Conservation (phyloP, 2,329 filamentous ascomycete genomes). For the Blastomyces silverae region DNA sequence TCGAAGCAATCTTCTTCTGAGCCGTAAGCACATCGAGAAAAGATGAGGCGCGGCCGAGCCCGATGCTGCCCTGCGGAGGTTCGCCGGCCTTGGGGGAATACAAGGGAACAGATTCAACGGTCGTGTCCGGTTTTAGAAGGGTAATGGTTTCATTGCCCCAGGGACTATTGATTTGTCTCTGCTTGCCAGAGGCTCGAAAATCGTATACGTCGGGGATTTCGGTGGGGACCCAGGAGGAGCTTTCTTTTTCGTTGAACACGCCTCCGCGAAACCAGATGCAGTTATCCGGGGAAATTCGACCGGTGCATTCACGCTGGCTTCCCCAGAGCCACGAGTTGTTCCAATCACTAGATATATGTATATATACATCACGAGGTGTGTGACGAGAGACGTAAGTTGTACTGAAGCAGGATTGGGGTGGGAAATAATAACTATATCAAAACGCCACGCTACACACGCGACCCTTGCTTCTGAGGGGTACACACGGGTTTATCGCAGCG, state of each 20-base stretch:
- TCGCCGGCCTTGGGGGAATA: slow-evolving; percentile 8
- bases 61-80: slow-evolving; percentile 5
- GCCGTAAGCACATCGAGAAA: slow-evolving; percentile 1
- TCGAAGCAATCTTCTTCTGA: slow-evolving; percentile 15
- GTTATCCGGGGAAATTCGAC: not conserved
- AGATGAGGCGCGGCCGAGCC: slow-evolving; percentile 3
- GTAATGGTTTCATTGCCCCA: slow-evolving; percentile 16
- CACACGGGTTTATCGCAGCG: slow-evolving; percentile 12
- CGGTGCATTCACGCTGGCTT: not conserved
- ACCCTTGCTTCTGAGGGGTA: not conserved
- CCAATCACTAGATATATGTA: slow-evolving; percentile 15
- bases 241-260: slow-evolving; percentile 8
- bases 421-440: not conserved
- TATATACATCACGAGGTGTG: not conserved
- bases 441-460: not conserved
- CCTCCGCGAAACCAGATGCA: slow-evolving; percentile 16
- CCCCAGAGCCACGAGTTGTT: slow-evolving; percentile 15
- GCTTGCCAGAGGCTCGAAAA: not conserved
- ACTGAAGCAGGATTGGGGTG: not conserved
- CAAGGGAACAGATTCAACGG: slow-evolving; percentile 11
- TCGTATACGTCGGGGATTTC: slow-evolving; percentile 7
- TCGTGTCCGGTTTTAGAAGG: slow-evolving; percentile 6
- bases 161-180: not conserved
- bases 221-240: slow-evolving; percentile 7
- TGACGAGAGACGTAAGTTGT: not conserved